These are phyloP conservation scores for Aureobasidium sp. DNA, from an alignment of 2,329 filamentous ascomycete genomes.

Conservation along the genomic window DNA sequence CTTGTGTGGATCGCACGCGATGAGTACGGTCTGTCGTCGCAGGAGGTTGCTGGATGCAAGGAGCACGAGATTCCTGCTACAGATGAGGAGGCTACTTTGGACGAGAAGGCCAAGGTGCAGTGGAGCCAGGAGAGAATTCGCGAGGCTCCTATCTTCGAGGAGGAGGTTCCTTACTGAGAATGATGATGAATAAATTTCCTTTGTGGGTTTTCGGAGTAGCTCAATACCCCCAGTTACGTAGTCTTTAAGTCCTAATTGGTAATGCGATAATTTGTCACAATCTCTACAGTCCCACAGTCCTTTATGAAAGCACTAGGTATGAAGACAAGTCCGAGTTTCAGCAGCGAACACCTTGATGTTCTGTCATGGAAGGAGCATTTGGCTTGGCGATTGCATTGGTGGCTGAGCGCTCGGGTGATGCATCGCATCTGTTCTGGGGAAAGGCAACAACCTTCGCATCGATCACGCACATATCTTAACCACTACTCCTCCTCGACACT, in stretches of 20 bases:
- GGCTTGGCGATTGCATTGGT: not conserved
- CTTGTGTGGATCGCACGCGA: conserved; percentile 42
- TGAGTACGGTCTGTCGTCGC: conserved; percentile 36
- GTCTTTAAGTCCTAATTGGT: not conserved
- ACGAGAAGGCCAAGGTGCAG: conserved; percentile 39
- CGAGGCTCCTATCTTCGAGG: conserved; percentile 39
- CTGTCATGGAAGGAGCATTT: not conserved
- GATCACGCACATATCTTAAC: not conserved
- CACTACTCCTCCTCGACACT: not conserved
- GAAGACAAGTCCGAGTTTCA: not conserved
- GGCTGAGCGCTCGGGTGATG: not conserved
- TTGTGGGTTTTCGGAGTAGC: not conserved
- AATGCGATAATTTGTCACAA: not conserved
- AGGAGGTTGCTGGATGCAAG: conserved; percentile 37
- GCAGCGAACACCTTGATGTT: conserved; percentile 1
- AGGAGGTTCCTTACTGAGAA: conserved; percentile 15
- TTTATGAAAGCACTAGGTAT: too few relatives aligned
- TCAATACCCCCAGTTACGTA: conserved; percentile 2
- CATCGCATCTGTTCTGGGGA: not conserved
- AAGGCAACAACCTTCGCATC: not conserved
- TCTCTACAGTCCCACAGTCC: not conserved
- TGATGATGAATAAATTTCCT: not conserved
- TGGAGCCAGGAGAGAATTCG: conserved; percentile 38
- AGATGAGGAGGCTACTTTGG: conserved; percentile 39
- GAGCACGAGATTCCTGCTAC: conserved; percentile 36